phyloP scores from a whole-genome alignment of 345 rosid species.

The Citrus australasica region DNA sequence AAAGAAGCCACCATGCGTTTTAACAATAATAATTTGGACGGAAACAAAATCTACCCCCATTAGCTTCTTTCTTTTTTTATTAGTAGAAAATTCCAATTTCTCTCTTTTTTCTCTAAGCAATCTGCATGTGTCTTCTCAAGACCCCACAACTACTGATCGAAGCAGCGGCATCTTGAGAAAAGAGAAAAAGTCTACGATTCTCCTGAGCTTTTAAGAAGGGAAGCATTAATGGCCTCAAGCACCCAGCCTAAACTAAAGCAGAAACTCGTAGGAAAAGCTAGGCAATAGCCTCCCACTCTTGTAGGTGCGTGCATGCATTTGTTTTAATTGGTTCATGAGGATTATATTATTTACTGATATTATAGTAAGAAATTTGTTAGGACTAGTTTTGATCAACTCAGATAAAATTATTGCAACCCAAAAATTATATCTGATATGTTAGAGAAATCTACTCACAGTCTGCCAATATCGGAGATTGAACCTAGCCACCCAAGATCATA shows the following conservation, averaged over 20 bases:
- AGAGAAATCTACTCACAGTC: too few species aligned
- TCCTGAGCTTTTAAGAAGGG: not conserved
- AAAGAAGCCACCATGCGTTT: not conserved
- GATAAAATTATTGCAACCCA: too few species aligned
- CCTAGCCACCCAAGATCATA: too few species aligned
- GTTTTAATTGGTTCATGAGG: too few species aligned
- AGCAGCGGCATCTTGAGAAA: constrained; percentile 7
- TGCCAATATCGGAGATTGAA: too few species aligned
- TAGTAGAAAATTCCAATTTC: not conserved
- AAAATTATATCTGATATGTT: too few species aligned
- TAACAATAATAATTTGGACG: not conserved
- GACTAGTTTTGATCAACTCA: too few species aligned
- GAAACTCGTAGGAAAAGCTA: not conserved
- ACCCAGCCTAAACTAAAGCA: constrained; percentile 1
- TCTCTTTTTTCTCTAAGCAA: not conserved
- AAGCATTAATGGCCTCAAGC: not conserved
- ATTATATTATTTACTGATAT: too few species aligned
- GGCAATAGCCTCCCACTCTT: not conserved
- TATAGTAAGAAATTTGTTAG: too few species aligned
- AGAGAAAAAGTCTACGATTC: constrained; percentile 12
- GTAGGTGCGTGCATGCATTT: not conserved
- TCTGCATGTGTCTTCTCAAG: not conserved
- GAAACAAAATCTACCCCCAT: constrained; percentile 6
- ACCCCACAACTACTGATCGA: not conserved
- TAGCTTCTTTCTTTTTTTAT: not conserved